Evolutionary conservation across 345 rosid genomes (phyloP).

Genomic region (Laguncularia racemosa): DNA sequence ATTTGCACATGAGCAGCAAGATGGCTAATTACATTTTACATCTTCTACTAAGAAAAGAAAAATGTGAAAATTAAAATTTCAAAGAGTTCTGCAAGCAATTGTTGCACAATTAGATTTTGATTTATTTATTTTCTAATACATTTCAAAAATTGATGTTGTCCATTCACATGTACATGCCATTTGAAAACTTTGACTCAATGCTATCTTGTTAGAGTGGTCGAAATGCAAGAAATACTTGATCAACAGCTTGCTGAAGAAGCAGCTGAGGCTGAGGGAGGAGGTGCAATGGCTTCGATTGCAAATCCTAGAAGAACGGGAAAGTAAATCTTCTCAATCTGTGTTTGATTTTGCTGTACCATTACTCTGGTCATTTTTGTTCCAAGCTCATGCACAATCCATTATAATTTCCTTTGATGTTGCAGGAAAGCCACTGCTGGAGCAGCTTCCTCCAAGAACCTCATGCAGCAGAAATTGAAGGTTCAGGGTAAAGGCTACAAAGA

Average conservation of each 20-base stretch:
- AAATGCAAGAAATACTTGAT: constrained; percentile 99
- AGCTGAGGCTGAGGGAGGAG: constrained; percentile 99
- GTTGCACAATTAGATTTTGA: too few relatives aligned
- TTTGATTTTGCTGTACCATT: not conserved
- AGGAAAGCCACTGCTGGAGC: constrained; percentile 54
- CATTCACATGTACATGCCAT: too few relatives aligned
- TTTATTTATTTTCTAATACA: too few relatives aligned
- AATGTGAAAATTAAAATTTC: too few relatives aligned
- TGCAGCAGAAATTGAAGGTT: constrained; percentile 68
- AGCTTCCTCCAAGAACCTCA: constrained; percentile 51
- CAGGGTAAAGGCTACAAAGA: constrained; percentile 96
- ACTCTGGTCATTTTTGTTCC: not conserved
- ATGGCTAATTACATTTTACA: too few relatives aligned
- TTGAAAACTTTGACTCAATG: too few relatives aligned
- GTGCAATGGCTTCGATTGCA: constrained; percentile 82
- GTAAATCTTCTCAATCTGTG: constrained; percentile 27
- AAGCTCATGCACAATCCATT: not conserved
- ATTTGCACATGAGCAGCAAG: too few relatives aligned
- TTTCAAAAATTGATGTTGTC: too few relatives aligned
- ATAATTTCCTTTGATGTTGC: constrained; percentile 15
- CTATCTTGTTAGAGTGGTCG: constrained; percentile 62
- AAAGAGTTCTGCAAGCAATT: too few relatives aligned
- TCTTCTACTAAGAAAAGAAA: too few relatives aligned
- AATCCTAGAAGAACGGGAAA: constrained; percentile 89
- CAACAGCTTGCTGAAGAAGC: constrained; percentile 98